A percentile compares a stretch with the other conserved stretches of the same genome.
These are phyloP conservation scores for Solanum hybrid DNA, from an alignment of 305 asterid species.

Conservation along the genomic window DNA sequence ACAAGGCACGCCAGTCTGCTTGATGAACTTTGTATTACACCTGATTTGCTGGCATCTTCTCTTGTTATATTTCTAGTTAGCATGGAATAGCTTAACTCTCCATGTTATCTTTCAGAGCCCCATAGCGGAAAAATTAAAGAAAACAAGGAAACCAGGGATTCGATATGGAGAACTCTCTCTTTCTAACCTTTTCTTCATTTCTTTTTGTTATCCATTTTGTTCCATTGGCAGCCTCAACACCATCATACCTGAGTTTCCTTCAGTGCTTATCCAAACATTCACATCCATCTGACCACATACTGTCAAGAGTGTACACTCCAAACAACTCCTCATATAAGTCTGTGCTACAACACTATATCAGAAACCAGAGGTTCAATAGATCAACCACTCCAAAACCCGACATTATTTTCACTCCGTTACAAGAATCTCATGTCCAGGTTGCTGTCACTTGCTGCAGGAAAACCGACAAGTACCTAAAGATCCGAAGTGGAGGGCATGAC, in stretches of 20 bases:
- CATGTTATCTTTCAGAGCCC: not conserved
- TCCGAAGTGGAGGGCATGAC: slow-evolving; percentile 32
- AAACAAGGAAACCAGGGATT: not conserved
- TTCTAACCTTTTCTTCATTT: not conserved
- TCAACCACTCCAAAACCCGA: slow-evolving; percentile 20
- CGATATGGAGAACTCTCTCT: not conserved
- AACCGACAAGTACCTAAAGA: slow-evolving; percentile 10
- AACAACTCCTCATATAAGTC: slow-evolving; percentile 9
- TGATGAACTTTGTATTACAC: not conserved
- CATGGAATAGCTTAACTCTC: not conserved
- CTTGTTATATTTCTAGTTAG: not conserved
- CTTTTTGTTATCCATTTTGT: not conserved
- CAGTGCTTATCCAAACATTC: not conserved
- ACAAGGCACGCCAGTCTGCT: not conserved
- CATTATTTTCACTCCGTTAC: slow-evolving; percentile 14
- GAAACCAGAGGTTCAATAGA: slow-evolving; percentile 21
- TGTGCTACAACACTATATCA: slow-evolving; percentile 12
- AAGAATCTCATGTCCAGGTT: slow-evolving; percentile 10
- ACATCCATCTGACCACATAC: not conserved
- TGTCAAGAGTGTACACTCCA: slow-evolving; percentile 15
- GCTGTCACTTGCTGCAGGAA: slow-evolving; percentile 16
- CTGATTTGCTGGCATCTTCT: not conserved
- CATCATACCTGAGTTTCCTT: not conserved
- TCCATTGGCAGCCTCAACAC: not conserved
- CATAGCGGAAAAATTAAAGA: not conserved